Evolutionary conservation across 176 grass and related monocot genomes (phyloP).

Genomic region (Aegilops speltoides): DNA sequence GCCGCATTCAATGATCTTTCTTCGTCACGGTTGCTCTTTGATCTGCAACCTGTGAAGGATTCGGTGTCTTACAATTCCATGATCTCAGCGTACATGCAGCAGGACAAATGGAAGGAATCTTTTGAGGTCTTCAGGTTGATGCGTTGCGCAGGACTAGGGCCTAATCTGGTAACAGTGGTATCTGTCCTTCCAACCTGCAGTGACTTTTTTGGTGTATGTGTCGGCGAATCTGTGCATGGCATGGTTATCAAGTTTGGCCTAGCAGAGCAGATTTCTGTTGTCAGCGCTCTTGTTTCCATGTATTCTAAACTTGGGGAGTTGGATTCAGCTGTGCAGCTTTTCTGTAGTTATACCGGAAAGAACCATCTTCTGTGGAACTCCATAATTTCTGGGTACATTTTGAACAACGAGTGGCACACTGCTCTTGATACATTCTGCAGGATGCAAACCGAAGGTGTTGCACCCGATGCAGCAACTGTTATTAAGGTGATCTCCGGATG

Average conservation of each 20-base stretch:
- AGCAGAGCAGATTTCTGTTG: constrained; percentile 45
- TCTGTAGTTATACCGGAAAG: constrained; percentile 22
- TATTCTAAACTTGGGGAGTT: constrained; percentile 53
- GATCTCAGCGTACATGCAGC: constrained; percentile 54
- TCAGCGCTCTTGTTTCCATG: constrained; percentile 67
- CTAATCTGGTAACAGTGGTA: constrained; percentile 59
- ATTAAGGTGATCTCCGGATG: constrained; percentile 52
- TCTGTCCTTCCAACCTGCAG: constrained; percentile 61
- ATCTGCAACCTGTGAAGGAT: constrained; percentile 37
- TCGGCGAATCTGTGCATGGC: constrained; percentile 52
- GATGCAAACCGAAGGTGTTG: constrained; percentile 50
- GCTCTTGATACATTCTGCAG: constrained; percentile 29
- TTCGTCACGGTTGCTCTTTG: constrained; percentile 51
- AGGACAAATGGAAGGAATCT: constrained; percentile 38
- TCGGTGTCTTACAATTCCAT: constrained; percentile 62
- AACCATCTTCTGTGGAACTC: constrained; percentile 63
- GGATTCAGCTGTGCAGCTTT: constrained; percentile 46
- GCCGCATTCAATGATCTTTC: constrained; percentile 36
- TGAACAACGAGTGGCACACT: constrained; percentile 39
- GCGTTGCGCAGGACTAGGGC: constrained; percentile 18
- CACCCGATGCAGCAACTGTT: constrained; percentile 46
- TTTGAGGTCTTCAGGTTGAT: constrained; percentile 52
- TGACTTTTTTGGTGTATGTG: constrained; percentile 35
- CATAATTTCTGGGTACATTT: constrained; percentile 66
- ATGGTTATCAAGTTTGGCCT: constrained; percentile 58